Evolutionary conservation across 164 flowering plant species (phyloP), one percentile per base, ranked within the genome.

Genomic region (Cinnamomum micranthum): DNA sequence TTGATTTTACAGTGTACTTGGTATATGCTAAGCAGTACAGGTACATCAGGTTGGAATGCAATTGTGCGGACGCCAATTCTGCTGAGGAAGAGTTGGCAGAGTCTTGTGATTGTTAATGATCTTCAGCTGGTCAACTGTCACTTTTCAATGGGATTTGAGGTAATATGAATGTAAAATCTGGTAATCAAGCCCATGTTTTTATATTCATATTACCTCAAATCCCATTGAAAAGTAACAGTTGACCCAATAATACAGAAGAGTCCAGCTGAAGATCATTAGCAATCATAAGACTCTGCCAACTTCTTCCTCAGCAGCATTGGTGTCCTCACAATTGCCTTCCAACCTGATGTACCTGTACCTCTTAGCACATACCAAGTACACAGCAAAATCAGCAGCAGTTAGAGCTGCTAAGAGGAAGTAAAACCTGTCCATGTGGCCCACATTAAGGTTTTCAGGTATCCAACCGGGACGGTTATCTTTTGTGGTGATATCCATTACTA

Each of bases 361-460:
- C 83, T 74, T 88, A 2, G 98, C 97, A 71, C 87, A 86, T 6
- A 55, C 82, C 14, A 94, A 77, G 63, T 89, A 92, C 23, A 87
- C 80, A 4, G 84, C 69, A 15, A 94, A 75, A 71, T 92, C 95
- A 6, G 85, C 25, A 0, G 78, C 68, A 19, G 96, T 89, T 78
- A 94, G 72, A 27, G 76, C 86, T 1, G 98, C 97, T 66, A 94
- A 73, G 65, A 94, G 89, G 83, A 91, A 92, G 86, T 76, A 92
- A 66, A 92, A 92, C 80, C 90, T 85, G 75, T 94, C 97, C 15
- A 92, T 79, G 70, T 91, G 97, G 51, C 98, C 98, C 72, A 63
- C 79, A 88, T 94, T 90, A 2, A 94, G 95, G 75, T 94, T 91
- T 24, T 92, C 91, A 0, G 98, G 96, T 65, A 91, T 91, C 97